Base-by-base conservation (phyloP, 441 rosid species). In the Sinapis alba region DNA sequence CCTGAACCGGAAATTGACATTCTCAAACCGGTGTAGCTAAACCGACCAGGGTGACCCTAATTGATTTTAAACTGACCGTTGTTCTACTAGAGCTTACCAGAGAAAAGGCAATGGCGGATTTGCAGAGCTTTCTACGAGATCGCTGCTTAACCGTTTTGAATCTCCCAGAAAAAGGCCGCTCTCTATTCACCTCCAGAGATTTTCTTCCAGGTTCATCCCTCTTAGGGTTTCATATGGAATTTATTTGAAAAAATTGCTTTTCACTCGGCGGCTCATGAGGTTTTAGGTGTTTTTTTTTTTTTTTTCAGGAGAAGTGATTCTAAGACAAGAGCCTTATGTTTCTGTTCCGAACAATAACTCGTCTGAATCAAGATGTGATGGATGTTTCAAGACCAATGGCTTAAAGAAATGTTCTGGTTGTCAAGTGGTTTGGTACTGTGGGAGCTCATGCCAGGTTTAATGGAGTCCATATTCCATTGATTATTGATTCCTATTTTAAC, bases 401-500 rank as follows among this genome's bases (percentile, higher is more conserved):
- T 87, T 91, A 7, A 93, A 91, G 84, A 90, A 82, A 68, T 96
- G 99, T 72, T 89, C 92, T 4, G 89, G 65, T 77, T 93, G 97
- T 80, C 89, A 86, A 73, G 90, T 80, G 9, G 97, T 77, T 38
- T 90, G 90, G 90, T 96, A 88, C 81, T 91, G 99, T 69, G 88
- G 97, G 34, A 83, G 87, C 83, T 62, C 82, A 2, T 96, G 99
- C 76, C 99, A 96, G 97, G 99, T 91, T 12, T 65, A 36, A 12
- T 16, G 16, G 20, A 38, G 54, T 6, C 3, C 6, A 15, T 2
- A 1, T 45, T 30, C 23, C 9, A 51, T 34, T 23, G 54, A 50
- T 27, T 23, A 62, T 53, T 73, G 78, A 28, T 34, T 68, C 10
- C 24, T 50, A 15, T 28, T 15, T 1, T 41, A 13, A 20, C 10